A percentile compares a stretch with the other conserved stretches of the same genome.
phyloP scores from a whole-genome alignment of 257 asterid genomes.

The Solanum chaucha region DNA sequence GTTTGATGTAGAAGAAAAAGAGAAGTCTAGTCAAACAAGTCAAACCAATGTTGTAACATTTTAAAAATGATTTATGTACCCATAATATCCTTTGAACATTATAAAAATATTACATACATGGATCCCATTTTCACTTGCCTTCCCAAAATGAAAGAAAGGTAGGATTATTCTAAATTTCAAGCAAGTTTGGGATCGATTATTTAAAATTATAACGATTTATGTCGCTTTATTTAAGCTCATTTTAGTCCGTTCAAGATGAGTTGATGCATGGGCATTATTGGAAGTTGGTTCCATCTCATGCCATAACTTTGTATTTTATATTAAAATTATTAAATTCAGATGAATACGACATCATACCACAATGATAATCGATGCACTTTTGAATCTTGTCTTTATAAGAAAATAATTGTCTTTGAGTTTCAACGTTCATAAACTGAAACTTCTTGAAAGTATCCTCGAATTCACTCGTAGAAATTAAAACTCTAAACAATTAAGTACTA shows the following conservation, averaged over 20 bases:
- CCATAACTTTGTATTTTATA: no score
- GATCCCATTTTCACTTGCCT: background rate
- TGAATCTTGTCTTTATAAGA: no score
- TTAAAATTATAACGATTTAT: background rate
- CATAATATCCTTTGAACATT: background rate
- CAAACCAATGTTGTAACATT: background rate
- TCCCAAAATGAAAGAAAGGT: background rate
- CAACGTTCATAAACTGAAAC: no score
- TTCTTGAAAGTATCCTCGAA: no score
- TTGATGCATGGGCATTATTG: background rate
- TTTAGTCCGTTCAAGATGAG: background rate
- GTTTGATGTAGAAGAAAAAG: background rate
- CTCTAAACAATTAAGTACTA: no score
- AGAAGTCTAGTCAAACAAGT: background rate
- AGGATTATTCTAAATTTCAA: background rate
- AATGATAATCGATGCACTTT: no score
- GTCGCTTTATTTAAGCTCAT: background rate
- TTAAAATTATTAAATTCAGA: no score
- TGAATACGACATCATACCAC: no score
- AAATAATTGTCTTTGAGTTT: no score
- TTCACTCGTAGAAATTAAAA: no score
- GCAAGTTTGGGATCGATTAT: background rate
- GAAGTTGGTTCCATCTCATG: background rate
- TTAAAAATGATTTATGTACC: background rate
- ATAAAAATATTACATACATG: background rate